phyloP scores from a whole-genome alignment of 768 basidiomycete genomes.

The Sutorius australiensis region DNA sequence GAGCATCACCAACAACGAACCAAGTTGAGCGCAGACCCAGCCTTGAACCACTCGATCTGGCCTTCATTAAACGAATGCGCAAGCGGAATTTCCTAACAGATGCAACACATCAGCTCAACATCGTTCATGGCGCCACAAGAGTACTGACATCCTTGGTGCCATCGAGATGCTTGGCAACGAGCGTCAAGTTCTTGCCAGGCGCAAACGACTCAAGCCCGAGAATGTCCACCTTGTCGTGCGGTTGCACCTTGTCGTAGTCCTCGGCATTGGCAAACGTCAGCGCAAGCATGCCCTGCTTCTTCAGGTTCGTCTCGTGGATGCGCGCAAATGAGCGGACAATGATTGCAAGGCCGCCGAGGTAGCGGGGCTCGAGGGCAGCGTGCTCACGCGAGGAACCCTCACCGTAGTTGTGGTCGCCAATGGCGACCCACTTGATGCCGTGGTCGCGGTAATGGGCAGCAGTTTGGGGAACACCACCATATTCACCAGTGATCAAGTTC shows the following conservation, averaged over 20 bases:
- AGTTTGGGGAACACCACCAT: slow-evolving; percentile 77
- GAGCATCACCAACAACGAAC: slow-evolving; percentile 39
- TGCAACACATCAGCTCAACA: slow-evolving; percentile 13
- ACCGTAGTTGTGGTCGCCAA: slow-evolving; percentile 95
- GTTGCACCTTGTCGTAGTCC: slow-evolving; percentile 91
- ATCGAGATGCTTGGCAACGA: slow-evolving; percentile 78
- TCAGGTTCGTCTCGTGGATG: slow-evolving; percentile 97
- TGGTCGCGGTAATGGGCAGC: slow-evolving; percentile 86
- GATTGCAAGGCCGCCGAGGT: slow-evolving; percentile 92
- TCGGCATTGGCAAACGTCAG: slow-evolving; percentile 88
- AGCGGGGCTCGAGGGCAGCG: slow-evolving; percentile 93
- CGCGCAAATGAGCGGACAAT: slow-evolving; percentile 96
- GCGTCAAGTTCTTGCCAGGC: slow-evolving; percentile 87
- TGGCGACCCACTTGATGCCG: slow-evolving; percentile 94
- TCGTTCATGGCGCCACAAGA: neutral
- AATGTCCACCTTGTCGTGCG: slow-evolving; percentile 86
- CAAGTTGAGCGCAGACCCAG: slow-evolving; percentile 89
- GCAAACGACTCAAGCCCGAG: slow-evolving; percentile 84
- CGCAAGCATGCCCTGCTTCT: slow-evolving; percentile 99
- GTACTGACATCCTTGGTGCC: slow-evolving; percentile 61
- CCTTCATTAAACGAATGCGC: slow-evolving; percentile 96
- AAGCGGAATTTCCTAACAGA: slow-evolving; percentile 59
- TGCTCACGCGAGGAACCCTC: slow-evolving; percentile 98
- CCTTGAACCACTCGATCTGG: slow-evolving; percentile 98
- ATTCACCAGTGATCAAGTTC: slow-evolving; percentile 87